Percentiles rank a stretch among this genome's conserved stretches.
Conservation (phyloP, 192 early-diverging fungal species). For the Mortierella claussenii region DNA sequence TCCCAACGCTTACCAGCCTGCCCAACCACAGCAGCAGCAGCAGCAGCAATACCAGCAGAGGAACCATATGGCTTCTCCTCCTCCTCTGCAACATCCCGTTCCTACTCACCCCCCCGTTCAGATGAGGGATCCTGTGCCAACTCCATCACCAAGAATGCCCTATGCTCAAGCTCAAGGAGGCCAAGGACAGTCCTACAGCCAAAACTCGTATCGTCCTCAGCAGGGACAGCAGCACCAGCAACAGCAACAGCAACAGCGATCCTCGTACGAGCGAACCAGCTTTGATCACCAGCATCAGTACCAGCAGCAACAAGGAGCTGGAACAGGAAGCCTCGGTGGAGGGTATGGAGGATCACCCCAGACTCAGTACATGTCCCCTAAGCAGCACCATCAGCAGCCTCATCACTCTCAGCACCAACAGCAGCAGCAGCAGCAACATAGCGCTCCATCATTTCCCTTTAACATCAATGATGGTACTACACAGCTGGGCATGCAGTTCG, state of each 20-base stretch:
- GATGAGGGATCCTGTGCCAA: slow-evolving; percentile 56
- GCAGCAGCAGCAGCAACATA: slow-evolving; percentile 35
- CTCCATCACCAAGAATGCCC: slow-evolving; percentile 58
- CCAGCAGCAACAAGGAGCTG: slow-evolving; percentile 19
- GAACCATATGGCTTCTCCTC: slow-evolving; percentile 57
- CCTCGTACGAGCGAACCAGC: slow-evolving; percentile 6
- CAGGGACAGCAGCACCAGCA: slow-evolving; percentile 33
- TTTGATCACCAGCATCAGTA: slow-evolving; percentile 26
- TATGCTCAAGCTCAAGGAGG: slow-evolving; percentile 39
- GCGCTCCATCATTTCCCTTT: slow-evolving; percentile 59
- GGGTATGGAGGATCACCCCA: slow-evolving; percentile 8
- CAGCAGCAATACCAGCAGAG: slow-evolving; percentile 34
- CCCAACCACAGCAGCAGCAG: slow-evolving; percentile 31
- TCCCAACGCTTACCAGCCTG: slow-evolving; percentile 31
- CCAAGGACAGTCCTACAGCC: slow-evolving; percentile 24
- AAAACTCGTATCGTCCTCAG: slow-evolving; percentile 52
- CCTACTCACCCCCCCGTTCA: slow-evolving; percentile 69
- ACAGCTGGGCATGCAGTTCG: slow-evolving; percentile 97
- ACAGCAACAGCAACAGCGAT: slow-evolving; percentile 25
- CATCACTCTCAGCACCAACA: slow-evolving; percentile 28
- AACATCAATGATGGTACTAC: slow-evolving; percentile 76
- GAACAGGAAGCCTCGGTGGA: too few species aligned
- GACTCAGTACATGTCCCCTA: slow-evolving; percentile 27
- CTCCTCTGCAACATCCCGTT: slow-evolving; percentile 69
- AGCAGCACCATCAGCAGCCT: slow-evolving; percentile 21